These are phyloP conservation scores for Penicillium subrubescens DNA, from an alignment of 495 filamentous ascomycete genomes.

Conservation along the genomic window DNA sequence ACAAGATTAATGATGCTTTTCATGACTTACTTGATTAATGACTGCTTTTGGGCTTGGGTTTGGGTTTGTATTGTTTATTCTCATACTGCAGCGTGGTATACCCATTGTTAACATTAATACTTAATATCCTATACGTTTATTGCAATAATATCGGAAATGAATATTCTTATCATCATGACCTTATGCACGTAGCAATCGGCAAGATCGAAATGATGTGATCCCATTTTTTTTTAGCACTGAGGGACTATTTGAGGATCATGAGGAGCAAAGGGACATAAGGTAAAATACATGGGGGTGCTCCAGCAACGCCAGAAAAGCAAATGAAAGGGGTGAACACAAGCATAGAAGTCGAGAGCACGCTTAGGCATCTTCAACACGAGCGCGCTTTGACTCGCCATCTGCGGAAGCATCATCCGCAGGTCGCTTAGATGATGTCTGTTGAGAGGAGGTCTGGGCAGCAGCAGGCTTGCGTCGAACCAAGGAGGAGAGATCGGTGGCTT, in stretches of 20 bases:
- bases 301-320: slow-evolving; percentile 4
- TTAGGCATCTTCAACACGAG: slow-evolving; percentile 29
- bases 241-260: background rate
- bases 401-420: slow-evolving; percentile 27
- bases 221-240: background rate
- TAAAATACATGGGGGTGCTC: slow-evolving; percentile 3
- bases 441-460: slow-evolving; percentile 21
- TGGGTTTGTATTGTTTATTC: background rate
- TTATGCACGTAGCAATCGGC: background rate
- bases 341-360: background rate
- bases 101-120: background rate
- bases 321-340: background rate
- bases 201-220: background rate
- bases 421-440: slow-evolving; percentile 30
- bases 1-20: background rate
- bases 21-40: background rate
- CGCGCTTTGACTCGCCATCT: slow-evolving; percentile 34
- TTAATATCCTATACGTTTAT: background rate
- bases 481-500: slow-evolving; percentile 81
- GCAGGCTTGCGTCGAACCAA: slow-evolving; percentile 76
- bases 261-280: background rate
- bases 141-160: background rate
- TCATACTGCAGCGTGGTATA: background rate
- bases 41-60: background rate
- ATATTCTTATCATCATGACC: background rate